These are phyloP conservation scores for Filobasidium uniguttulatum DNA, from an alignment of 1,284 basidiomycete species.

Conservation along the genomic window DNA sequence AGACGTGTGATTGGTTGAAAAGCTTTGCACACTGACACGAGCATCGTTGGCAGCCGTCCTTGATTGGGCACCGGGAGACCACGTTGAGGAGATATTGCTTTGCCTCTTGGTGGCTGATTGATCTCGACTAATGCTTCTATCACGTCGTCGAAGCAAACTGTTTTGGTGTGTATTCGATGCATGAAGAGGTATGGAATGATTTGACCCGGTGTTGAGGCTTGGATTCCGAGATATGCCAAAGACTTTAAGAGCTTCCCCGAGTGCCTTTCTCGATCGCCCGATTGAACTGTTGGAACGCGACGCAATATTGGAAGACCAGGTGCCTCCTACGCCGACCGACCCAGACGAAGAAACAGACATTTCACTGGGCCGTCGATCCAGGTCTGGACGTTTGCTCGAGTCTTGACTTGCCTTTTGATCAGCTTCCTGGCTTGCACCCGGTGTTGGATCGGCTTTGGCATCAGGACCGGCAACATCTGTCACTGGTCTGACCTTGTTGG, in stretches of 20 bases:
- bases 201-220: background rate
- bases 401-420: background rate
- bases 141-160: too few relatives aligned
- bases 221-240: background rate
- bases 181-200: too few relatives aligned
- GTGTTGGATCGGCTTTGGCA: background rate
- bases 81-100: too few relatives aligned
- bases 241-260: background rate
- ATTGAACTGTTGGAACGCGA: background rate
- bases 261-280: background rate
- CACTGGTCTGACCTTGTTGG: too few relatives aligned
- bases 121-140: too few relatives aligned
- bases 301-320: too few relatives aligned
- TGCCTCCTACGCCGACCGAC: background rate
- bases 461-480: too few relatives aligned
- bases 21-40: background rate
- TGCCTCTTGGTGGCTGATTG: too few relatives aligned
- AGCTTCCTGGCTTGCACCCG: background rate
- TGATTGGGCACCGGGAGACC: too few relatives aligned
- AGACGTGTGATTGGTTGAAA: background rate
- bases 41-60: too few relatives aligned
- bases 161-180: too few relatives aligned
- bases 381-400: background rate
- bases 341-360: background rate
- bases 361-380: background rate